Evolutionary conservation across 805 yeast species (phyloP), one percentile per base, ranked within the genome.

Genomic region (Sugiyamaella valdiviana): DNA sequence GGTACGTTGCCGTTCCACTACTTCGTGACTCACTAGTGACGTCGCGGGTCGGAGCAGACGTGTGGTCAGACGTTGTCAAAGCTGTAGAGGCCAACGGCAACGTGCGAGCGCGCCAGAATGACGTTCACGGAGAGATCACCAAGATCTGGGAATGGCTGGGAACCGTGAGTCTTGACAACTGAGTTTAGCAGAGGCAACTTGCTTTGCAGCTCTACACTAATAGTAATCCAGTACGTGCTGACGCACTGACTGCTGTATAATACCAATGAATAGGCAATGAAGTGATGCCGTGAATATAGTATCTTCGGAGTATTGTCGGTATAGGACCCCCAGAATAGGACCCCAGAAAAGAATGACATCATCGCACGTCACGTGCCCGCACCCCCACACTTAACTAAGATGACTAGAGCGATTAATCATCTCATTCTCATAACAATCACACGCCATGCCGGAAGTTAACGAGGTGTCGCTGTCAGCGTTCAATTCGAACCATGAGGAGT

Each of bases 101-200:
- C 58, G 78, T 89, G 10, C 75, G 80, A 50, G 70, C 75, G 15
- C 73, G 78, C 36, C 73, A 82, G 48, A 66, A 78, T 48, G 97
- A 89, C 62, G 74, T 82, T 23, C 85, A 83, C 59, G 96, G 97
- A 15, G 96, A 89, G 56, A 85, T 89, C 51, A 79, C 85, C 75
- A 80, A 80, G 60, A 86, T 86, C 32, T 85, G 95, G 87, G 88
- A 87, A 61, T 89, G 96, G 96, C 40, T 50, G 2, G 57, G 57
- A 5, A 6, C 32, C 14, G 32, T 26, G 32, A 26, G 14, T 6
- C 3, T 26, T n/a, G 32, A 26, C 7, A 26, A 26, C 32, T 26
- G 14, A n/a, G 4, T 23, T 23, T 23, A 6, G 9, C 7, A 26
- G 32, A n/a, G n/a, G n/a, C n/a, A n/a, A n/a, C n/a, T n/a, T n/a